Base-by-base conservation (phyloP, 2,329 filamentous ascomycete species). In the Dothideomycetes sp. region DNA sequence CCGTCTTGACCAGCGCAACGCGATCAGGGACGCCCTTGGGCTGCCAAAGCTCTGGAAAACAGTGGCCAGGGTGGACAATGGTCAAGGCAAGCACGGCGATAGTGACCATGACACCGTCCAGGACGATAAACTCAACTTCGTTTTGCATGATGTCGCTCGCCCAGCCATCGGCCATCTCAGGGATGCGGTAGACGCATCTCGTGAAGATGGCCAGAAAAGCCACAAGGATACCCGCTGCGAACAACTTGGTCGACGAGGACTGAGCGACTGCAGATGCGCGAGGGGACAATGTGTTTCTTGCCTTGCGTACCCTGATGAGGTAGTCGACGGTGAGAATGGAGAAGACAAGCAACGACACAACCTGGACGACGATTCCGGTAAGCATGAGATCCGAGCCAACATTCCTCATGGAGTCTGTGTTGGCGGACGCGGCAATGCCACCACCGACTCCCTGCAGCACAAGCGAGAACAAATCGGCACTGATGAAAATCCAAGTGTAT, bases 361-460 rank as follows among this genome's bases (percentile, higher is more conserved):
- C 70, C 52, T 76, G 73, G 48, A 70, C 68, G 3, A 66, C 62
- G 36, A 77, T 66, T 52, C 73, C 73, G 0, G 70, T 66, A 37
- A 76, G 67, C 55, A 75, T 75, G 37, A 75, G 64, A 44, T 72
- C 54, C 36, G 70, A 65, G 5, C 72, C 71, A 2, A 60, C 49
- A 31, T 71, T 54, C 12, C 58, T 55, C 18, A 63, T 51, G 3
- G 45, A 43, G n/a, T 64, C 59, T 2, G 58, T 59, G 5, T 55
- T 54, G 1, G 68, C 69, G 0, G 66, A 64, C 0, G 74, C 71
- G 1, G 75, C 70, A 34, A 76, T 61, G 38, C 68, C 72, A 42
- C 74, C 73, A n/a, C 73, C 73, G 3, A 63, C 63, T 7, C 69
- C 72, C 52, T 78, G 74, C 5, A 77, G 57, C 10, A 72, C 48